phyloP scores from a whole-genome alignment of 768 basidiomycete species.

The Rhizopogon vinicolor region DNA sequence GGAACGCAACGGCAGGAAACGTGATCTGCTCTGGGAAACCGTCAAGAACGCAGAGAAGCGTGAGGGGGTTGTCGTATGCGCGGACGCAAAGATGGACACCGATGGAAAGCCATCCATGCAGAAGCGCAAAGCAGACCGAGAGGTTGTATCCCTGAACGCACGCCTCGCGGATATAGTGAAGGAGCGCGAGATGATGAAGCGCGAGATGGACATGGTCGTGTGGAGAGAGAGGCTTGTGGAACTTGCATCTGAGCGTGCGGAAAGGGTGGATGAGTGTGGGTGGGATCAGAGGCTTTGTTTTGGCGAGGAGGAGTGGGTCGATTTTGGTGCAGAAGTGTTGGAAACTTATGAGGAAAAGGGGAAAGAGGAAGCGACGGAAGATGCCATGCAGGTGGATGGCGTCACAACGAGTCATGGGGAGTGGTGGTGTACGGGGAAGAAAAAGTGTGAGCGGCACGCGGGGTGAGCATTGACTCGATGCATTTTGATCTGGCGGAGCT shows the following conservation, averaged over 20 bases:
- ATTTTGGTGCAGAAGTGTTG: conserved; percentile 60
- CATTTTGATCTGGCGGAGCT: background rate
- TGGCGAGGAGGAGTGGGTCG: conserved; percentile 76
- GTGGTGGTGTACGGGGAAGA: conserved; percentile 80
- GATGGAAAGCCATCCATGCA: conserved; percentile 20
- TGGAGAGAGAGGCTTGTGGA: conserved; percentile 70
- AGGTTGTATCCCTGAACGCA: conserved; percentile 47
- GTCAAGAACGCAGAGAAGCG: conserved; percentile 66
- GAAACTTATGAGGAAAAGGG: conserved; percentile 61
- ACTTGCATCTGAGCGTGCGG: conserved; percentile 63
- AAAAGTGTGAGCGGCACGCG: conserved; percentile 73
- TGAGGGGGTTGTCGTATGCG: conserved; percentile 62
- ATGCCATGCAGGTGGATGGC: conserved; percentile 35
- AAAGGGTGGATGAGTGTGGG: conserved; percentile 69
- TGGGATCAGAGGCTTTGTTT: conserved; percentile 86
- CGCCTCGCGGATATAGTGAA: conserved; percentile 54
- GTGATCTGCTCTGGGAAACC: conserved; percentile 65
- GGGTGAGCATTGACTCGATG: conserved; percentile 42
- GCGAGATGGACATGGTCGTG: conserved; percentile 60
- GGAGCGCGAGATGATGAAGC: conserved; percentile 61
- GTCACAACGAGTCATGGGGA: conserved; percentile 33
- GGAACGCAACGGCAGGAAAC: conserved; percentile 58
- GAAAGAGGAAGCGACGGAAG: conserved; percentile 27
- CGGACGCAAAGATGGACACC: conserved; percentile 25
- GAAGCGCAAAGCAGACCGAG: conserved; percentile 50